Percentiles rank a stretch among this genome's conserved stretches.
These are phyloP conservation scores for Areca catechu DNA, from an alignment of 176 grass and related monocot genomes.

Conservation along the genomic window DNA sequence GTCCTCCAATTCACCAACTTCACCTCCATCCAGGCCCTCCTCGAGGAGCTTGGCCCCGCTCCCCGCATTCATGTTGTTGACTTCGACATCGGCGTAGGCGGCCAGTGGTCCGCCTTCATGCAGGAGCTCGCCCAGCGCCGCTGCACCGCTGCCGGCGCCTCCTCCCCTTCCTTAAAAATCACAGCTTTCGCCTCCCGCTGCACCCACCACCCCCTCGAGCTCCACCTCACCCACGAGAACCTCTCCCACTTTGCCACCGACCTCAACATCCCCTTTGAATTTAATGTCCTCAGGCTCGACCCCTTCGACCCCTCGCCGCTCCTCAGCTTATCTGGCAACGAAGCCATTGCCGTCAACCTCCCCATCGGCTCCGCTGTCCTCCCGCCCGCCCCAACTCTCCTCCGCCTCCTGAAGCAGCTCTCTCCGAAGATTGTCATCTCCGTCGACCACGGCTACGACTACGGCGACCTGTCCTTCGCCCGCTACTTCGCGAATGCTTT, in stretches of 20 bases:
- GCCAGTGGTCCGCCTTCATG: slow-evolving; percentile 13
- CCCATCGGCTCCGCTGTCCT: slow-evolving; percentile 13
- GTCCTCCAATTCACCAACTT: slow-evolving; percentile 17
- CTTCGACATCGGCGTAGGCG: slow-evolving; percentile 15
- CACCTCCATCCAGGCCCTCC: slow-evolving; percentile 10
- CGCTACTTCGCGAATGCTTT: slow-evolving; percentile 28
- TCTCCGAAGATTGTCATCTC: slow-evolving; percentile 35
- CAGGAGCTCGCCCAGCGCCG: slow-evolving; percentile 44
- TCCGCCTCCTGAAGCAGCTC: slow-evolving; percentile 46
- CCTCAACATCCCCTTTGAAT: slow-evolving; percentile 40
- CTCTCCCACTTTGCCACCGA: slow-evolving; percentile 31
- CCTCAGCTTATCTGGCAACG: slow-evolving; percentile 1
- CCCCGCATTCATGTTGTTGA: slow-evolving; percentile 12
- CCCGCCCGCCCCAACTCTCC: background rate
- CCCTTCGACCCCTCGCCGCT: slow-evolving; percentile 7
- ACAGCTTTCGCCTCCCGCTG: slow-evolving; percentile 32
- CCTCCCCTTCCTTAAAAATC: slow-evolving; percentile 16
- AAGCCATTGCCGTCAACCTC: slow-evolving; percentile 34
- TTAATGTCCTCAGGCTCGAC: slow-evolving; percentile 29
- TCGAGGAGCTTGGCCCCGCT: slow-evolving; percentile 4
- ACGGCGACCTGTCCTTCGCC: slow-evolving; percentile 32
- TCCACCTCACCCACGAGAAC: slow-evolving; percentile 38
- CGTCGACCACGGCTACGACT: slow-evolving; percentile 41
- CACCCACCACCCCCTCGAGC: slow-evolving; percentile 42
- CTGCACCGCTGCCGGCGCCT: background rate